Conservation (phyloP, 2,329 filamentous ascomycete species). For the Rachicladosporium sp. region DNA sequence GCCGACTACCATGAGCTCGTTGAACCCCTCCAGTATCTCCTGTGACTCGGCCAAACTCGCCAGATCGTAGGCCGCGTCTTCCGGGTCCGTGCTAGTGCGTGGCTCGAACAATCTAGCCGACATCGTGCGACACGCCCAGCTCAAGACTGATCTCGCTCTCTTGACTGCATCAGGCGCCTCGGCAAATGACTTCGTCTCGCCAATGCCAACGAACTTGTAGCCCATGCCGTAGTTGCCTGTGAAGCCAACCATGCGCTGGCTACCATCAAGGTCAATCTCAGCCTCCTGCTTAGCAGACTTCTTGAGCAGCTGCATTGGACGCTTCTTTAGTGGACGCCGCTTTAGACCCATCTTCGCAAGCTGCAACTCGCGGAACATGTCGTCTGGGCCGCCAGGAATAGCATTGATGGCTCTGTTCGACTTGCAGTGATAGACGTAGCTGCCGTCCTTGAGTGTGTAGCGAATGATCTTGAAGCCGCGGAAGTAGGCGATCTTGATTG, state of each 20-base stretch:
- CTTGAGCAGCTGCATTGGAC: too few species aligned
- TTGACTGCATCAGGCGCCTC: constrained; percentile 37
- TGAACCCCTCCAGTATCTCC: constrained; percentile 35
- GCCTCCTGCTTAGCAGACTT: constrained; percentile 5
- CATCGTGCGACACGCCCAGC: constrained; percentile 40
- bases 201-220: constrained; percentile 53
- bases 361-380: constrained; percentile 43
- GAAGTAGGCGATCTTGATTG: constrained; percentile 21
- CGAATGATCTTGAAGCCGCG: constrained; percentile 31
- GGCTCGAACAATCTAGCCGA: background rate
- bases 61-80: constrained; percentile 4
- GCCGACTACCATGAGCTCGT: constrained; percentile 50
- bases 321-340: background rate
- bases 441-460: constrained; percentile 28
- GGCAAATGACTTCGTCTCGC: constrained; percentile 37
- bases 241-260: constrained; percentile 19
- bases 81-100: too few species aligned
- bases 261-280: constrained; percentile 9
- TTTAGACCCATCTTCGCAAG: constrained; percentile 25
- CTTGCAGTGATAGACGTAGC: constrained; percentile 42
- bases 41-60: too few species aligned
- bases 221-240: constrained; percentile 40
- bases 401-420: constrained; percentile 42
- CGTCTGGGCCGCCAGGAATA: constrained; percentile 44
- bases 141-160: constrained; percentile 39